Evolutionary conservation across 1,284 basidiomycete species (phyloP), one percentile per base, ranked within the genome.

Genomic region (Hymenochaete sp.): DNA sequence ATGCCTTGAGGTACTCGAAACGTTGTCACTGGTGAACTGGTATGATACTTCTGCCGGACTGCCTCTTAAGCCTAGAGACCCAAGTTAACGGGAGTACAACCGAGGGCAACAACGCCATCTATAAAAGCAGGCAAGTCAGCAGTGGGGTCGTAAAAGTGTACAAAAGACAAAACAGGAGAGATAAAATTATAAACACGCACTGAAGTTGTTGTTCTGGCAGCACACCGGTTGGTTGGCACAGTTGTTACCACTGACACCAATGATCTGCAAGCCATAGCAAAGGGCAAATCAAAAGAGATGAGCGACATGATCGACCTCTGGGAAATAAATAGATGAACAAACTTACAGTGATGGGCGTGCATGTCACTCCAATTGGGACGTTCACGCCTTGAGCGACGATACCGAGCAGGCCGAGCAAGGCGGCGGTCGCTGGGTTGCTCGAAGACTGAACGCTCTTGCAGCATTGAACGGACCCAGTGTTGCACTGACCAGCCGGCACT

Each of bases 191-290:
- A 11, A n/a, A 28, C 6, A 9, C 38, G 42, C 14, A 50, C 48
- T 41, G 33, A 47, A 38, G 48, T 14, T 46, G 45, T 44, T 50
- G 36, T 47, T 37, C 40, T 50, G 45, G 31, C 49, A 47, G 33
- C 49, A 47, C 24, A 50, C 48, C 5, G 48, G 26, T 11, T 37
- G 21, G 2, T 22, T 28, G 18, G 10, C 27, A 44, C 44, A 50
- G 3, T 16, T 27, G 22, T 24, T 22, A 18, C 44, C 24, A 19
- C 44, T 39, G 16, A 35, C 26, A 28, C 44, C 48, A 25, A 42
- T 29, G 9, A 47, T 40, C 48, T 50, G 27, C 14, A 14, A 5
- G 13, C 3, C 6, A 28, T 3, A 8, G 33, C 16, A 9, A 40
- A 33, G 11, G n/a, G 2, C 13, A 11, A 1, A 19, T 13, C 3